Base-by-base conservation (phyloP, 768 basidiomycete genomes). In the Grammothele lineata region DNA sequence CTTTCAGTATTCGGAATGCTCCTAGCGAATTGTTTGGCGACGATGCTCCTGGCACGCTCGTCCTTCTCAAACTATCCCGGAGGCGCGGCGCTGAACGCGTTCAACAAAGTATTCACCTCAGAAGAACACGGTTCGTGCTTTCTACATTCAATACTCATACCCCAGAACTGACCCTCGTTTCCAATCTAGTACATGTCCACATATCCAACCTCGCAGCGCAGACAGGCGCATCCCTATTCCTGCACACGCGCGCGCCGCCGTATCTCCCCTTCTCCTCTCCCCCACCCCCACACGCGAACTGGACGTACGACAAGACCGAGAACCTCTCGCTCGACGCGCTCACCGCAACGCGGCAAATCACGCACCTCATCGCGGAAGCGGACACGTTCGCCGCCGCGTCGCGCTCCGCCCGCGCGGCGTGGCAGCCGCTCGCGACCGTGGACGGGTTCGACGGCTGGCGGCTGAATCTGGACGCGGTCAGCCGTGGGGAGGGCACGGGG, bases 281-380 rank as follows among this genome's bases (percentile, higher is more conserved):
- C 34, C 27, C 45, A 12, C n/a, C 7, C 18, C 32, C 19, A 25
- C 42, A 21, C 58, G 19, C 26, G 37, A 51, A 57, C 24, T 91
- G 88, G 85, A 71, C 66, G 30, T 95, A 93, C 67, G 79, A 90
- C 67, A 95, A 92, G 70, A 85, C 87, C 87, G 93, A 96, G 64
- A 65, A 71, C 24, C 63, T 88, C 27, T 65, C 73, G 0, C 57
- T 72, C 1, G 40, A 48, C 1, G 58, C 67, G 11, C 68, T 83
- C 43, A 69, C 76, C 3, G 57, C 59, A 18, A 54, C 66, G 10
- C 51, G 57, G 6, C 56, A 63, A 6, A 72, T 85, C 55, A 83
- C 87, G 1, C 85, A 90, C 58, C 66, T 82, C 40, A 80, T 91
- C 43, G 64, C 76, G 0, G 85, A 87, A 57, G 55, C 62, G 1